These are phyloP conservation scores for Funneliformis mosseae DNA, from an alignment of 192 early-diverging fungal genomes.

Conservation along the genomic window DNA sequence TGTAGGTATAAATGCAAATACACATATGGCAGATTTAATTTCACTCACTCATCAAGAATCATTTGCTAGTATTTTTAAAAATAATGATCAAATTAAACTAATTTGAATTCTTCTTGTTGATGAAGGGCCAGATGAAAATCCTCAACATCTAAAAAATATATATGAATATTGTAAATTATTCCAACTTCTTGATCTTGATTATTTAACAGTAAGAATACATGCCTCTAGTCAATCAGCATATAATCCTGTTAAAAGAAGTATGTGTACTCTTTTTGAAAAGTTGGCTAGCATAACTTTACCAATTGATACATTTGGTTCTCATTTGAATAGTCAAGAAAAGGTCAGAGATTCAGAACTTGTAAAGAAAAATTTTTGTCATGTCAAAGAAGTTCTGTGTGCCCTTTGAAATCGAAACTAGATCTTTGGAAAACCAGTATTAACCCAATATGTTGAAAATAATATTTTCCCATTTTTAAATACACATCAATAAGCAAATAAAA, in stretches of 20 bases:
- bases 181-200: not conserved
- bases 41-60: too few species aligned
- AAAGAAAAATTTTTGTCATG: not conserved
- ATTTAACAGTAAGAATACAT: not conserved
- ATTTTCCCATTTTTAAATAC: not conserved
- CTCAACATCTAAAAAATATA: too few species aligned
- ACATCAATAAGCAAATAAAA: not conserved
- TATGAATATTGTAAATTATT: not conserved
- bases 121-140: too few species aligned
- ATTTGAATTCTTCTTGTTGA: too few species aligned
- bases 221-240: not conserved
- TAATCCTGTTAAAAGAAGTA: not conserved
- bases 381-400: not conserved
- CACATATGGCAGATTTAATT: too few species aligned
- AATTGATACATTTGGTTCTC: not conserved
- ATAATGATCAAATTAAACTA: too few species aligned
- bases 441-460: not conserved
- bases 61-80: too few species aligned
- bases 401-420: not conserved
- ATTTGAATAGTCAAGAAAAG: not conserved
- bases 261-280: not conserved
- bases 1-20: too few species aligned
- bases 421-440: too few species aligned
- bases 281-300: not conserved
- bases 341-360: not conserved